These are phyloP conservation scores for Mycosphaerella sp. DNA, from an alignment of 2,329 filamentous ascomycete species.

Conservation along the genomic window DNA sequence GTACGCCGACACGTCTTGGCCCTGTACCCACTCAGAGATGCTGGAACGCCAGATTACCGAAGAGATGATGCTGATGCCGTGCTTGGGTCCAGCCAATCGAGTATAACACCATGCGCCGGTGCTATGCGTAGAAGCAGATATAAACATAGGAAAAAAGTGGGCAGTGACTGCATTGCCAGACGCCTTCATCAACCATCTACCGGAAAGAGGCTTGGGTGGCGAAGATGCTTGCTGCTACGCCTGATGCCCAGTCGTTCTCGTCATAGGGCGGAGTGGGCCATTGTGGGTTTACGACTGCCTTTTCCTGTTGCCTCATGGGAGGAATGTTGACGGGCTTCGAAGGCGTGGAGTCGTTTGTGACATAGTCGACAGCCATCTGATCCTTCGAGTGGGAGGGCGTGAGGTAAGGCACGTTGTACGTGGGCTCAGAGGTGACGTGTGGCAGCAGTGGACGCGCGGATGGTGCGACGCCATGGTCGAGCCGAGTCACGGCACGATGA, in stretches of 20 bases:
- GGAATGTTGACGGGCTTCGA: constrained; percentile 66
- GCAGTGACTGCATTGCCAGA: constrained; percentile 1
- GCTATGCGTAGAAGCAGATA: constrained; percentile 13
- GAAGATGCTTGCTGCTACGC: constrained; percentile 74
- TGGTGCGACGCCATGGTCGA: constrained; percentile 47
- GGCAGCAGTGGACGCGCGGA: constrained; percentile 45
- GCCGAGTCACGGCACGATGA: constrained; percentile 63
- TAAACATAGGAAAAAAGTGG: constrained; percentile 19
- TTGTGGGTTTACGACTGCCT: constrained; percentile 53
- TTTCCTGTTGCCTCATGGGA: constrained; percentile 50
- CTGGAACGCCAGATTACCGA: constrained; percentile 4
- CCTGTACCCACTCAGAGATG: constrained; percentile 1
- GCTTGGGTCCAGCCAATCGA: constrained; percentile 18
- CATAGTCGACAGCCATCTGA: constrained; percentile 68
- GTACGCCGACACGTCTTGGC: constrained; percentile 9
- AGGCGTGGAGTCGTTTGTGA: constrained; percentile 55
- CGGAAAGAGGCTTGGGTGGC: constrained; percentile 54
- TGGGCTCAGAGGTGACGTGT: constrained; percentile 60
- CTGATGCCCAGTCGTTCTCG: constrained; percentile 83
- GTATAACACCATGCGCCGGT: constrained; percentile 10
- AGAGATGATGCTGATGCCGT: constrained; percentile 8
- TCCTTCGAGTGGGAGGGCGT: constrained; percentile 76
- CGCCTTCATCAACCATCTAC: constrained; percentile 18
- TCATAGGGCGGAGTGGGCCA: constrained; percentile 97
- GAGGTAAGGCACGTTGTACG: constrained; percentile 49